These are phyloP conservation scores for Coprinellus aureogranulatus DNA, from an alignment of 768 basidiomycete species.

Conservation along the genomic window DNA sequence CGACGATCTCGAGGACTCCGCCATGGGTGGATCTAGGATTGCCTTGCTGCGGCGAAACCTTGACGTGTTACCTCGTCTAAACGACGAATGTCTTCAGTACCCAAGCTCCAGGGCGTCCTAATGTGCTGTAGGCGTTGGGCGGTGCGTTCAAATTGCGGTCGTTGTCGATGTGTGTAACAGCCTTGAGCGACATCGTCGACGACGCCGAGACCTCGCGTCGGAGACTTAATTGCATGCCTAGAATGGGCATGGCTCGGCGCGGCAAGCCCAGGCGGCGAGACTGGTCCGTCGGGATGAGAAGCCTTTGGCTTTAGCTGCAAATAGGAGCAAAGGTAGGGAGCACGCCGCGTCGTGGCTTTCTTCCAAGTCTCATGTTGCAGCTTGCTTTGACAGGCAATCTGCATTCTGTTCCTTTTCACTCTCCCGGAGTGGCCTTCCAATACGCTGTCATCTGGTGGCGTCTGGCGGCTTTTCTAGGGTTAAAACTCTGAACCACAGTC, in stretches of 20 bases:
- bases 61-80: not conserved
- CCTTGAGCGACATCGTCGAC: slow-evolving; percentile 10
- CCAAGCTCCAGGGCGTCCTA: not conserved
- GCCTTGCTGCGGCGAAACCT: not conserved
- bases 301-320: too few relatives aligned
- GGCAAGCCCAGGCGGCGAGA: slow-evolving; percentile 13
- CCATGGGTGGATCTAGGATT: slow-evolving; percentile 20
- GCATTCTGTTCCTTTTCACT: too few relatives aligned
- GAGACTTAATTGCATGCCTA: slow-evolving; percentile 29
- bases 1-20: slow-evolving; percentile 35
- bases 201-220: slow-evolving; percentile 16
- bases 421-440: too few relatives aligned
- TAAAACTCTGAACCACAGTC: too few relatives aligned
- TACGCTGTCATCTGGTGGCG: too few relatives aligned
- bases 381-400: too few relatives aligned
- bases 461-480: too few relatives aligned
- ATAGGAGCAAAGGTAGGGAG: too few relatives aligned
- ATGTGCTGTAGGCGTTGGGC: slow-evolving; percentile 6
- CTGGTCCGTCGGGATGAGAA: too few relatives aligned
- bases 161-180: slow-evolving; percentile 7
- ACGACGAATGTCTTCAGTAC: not conserved
- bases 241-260: slow-evolving; percentile 21
- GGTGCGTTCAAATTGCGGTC: slow-evolving; percentile 9
- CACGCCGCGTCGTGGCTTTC: too few relatives aligned
- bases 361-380: too few relatives aligned